Evolutionary conservation across 2,329 filamentous ascomycete species (phyloP).

Genomic region (Dactylellina parvicollis): DNA sequence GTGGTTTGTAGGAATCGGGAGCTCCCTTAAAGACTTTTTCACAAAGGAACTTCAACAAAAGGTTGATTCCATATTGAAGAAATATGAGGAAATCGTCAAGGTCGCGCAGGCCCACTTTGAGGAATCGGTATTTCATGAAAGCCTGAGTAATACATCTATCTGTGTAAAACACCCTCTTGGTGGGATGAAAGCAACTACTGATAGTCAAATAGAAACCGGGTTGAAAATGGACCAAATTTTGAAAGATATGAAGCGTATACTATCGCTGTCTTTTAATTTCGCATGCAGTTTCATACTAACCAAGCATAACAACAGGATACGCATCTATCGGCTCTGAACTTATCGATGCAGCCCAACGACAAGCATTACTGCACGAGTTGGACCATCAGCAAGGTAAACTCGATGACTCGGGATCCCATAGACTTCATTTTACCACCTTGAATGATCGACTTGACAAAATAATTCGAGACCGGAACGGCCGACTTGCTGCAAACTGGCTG

Average conservation of each 20-base stretch:
- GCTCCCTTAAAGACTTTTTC: slow-evolving; percentile 29
- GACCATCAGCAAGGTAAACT: slow-evolving; percentile 14
- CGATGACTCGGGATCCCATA: neutral
- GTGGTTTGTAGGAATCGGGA: slow-evolving; percentile 10
- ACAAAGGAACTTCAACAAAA: slow-evolving; percentile 30
- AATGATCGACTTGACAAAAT: slow-evolving; percentile 23
- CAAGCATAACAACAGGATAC: slow-evolving; percentile 1
- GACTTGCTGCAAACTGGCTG: slow-evolving; percentile 8
- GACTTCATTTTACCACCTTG: slow-evolving; percentile 10
- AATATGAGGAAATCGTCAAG: slow-evolving; percentile 19
- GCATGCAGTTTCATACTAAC: neutral
- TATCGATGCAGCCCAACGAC: slow-evolving; percentile 15
- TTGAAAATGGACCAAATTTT: slow-evolving; percentile 17
- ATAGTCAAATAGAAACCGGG: slow-evolving; percentile 1
- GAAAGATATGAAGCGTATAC: slow-evolving; percentile 11
- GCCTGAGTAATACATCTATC: slow-evolving; percentile 1
- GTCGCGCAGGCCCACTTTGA: slow-evolving; percentile 31
- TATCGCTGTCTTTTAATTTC: neutral
- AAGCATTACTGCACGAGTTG: slow-evolving; percentile 16
- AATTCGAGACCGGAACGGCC: slow-evolving; percentile 9
- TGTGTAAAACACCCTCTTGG: neutral
- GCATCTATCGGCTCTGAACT: slow-evolving; percentile 5
- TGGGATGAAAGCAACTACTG: neutral
- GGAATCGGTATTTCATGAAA: slow-evolving; percentile 28
- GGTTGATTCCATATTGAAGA: slow-evolving; percentile 13